Evolutionary conservation across 371 early-diverging fungal species (phyloP).

Genomic region (Saksenaea vasiformis): DNA sequence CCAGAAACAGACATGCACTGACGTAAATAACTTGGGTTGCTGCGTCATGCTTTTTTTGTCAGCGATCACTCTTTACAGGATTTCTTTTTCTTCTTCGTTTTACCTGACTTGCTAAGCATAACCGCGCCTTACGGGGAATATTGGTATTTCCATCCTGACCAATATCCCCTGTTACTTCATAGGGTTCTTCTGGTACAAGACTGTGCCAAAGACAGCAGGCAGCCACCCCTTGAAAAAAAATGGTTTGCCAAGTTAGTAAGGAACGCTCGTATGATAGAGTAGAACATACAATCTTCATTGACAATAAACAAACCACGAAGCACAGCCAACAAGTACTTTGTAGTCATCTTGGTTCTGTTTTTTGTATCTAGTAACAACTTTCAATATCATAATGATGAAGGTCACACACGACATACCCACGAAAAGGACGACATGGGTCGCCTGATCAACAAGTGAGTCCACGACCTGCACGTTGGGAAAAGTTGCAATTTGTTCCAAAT

Average conservation of each 20-base stretch:
- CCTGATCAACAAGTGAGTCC: not conserved
- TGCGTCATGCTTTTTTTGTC: not conserved
- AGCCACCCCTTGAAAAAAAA: not conserved
- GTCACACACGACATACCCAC: not conserved
- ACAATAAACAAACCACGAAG: conserved; percentile 4
- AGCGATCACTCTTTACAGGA: not conserved
- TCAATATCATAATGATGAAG: not conserved
- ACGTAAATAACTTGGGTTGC: not conserved
- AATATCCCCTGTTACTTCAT: conserved; percentile 6
- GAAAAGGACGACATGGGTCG: not conserved
- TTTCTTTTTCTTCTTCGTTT: no score
- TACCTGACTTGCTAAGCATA: not conserved
- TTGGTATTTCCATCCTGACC: not conserved
- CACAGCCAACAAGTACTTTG: conserved; percentile 5
- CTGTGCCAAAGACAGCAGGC: not conserved
- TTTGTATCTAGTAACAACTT: not conserved
- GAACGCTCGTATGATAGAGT: not conserved
- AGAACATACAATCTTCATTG: not conserved
- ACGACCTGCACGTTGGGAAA: not conserved
- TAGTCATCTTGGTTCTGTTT: not conserved
- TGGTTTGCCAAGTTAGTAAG: not conserved
- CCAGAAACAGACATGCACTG: not conserved
- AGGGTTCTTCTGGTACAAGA: conserved; percentile 3
- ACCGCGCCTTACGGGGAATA: not conserved
- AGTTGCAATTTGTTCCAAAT: not conserved